Evolutionary conservation across 2,329 filamentous ascomycete genomes (phyloP).

Genomic region (Nannizziopsis barbatae): DNA sequence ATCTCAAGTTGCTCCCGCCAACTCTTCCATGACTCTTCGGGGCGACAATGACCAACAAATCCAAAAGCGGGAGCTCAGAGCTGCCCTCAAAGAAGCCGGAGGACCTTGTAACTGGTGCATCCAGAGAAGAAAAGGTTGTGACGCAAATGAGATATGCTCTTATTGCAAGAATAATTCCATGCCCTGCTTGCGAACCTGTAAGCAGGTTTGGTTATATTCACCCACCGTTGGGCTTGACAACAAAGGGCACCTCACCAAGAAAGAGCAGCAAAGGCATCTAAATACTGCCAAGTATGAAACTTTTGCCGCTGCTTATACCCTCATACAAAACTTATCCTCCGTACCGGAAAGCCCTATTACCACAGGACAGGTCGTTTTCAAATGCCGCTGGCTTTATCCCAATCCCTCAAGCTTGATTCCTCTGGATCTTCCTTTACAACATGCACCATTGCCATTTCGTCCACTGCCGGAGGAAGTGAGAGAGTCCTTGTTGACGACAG

Average conservation of each 20-base stretch:
- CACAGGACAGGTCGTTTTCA: constrained; percentile 10
- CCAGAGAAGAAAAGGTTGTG: constrained; percentile 23
- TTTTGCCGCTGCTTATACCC: constrained; percentile 8
- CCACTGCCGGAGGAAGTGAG: constrained; percentile 4
- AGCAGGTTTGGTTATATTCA: constrained; percentile 16
- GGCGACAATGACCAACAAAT: constrained; percentile 8
- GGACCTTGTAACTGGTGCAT: constrained; percentile 24
- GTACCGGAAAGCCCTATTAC: neutral
- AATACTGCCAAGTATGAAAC: constrained; percentile 7
- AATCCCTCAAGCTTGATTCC: constrained; percentile 9
- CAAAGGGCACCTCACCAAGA: neutral
- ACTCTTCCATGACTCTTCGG: too few species aligned
- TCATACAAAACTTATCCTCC: constrained; percentile 8
- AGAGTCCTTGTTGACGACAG: constrained; percentile 8
- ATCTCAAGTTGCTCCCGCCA: neutral
- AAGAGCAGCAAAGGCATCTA: neutral
- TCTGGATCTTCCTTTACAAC: constrained; percentile 9
- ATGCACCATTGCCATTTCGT: neutral
- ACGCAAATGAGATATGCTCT: constrained; percentile 16
- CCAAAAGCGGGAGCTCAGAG: constrained; percentile 11
- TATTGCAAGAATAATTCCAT: constrained; percentile 14
- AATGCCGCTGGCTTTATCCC: constrained; percentile 14
- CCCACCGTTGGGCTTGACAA: neutral
- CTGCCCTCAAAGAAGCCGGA: constrained; percentile 18
- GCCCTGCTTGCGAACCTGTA: constrained; percentile 19